These are phyloP conservation scores for Xylaria grammica DNA, from an alignment of 495 filamentous ascomycete genomes.

Conservation along the genomic window DNA sequence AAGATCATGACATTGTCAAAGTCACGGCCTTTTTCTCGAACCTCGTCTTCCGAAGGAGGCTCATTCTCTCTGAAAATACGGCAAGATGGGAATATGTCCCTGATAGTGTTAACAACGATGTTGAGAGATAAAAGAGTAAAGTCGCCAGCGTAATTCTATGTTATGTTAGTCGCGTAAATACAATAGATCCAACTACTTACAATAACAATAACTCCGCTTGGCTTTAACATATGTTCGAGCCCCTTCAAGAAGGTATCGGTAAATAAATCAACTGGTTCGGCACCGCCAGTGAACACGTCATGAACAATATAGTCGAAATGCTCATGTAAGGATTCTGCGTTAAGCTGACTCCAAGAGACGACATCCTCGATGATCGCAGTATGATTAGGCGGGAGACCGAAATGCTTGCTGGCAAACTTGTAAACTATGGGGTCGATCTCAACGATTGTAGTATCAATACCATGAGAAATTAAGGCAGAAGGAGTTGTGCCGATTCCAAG, in stretches of 20 bases:
- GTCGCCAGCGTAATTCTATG: conserved; percentile 95
- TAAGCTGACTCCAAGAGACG: conserved; percentile 69
- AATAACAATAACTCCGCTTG: conserved; percentile 86
- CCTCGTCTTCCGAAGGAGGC: conserved; percentile 48
- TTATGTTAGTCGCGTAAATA: conserved; percentile 14
- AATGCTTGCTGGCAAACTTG: conserved; percentile 80
- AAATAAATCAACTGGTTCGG: conserved; percentile 86
- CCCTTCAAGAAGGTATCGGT: conserved; percentile 79
- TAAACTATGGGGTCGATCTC: conserved; percentile 93
- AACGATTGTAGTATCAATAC: conserved; percentile 88
- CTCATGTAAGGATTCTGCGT: conserved; percentile 41
- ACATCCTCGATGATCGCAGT: conserved; percentile 83
- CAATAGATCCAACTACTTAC: conserved; percentile 54
- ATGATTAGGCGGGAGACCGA: conserved; percentile 78
- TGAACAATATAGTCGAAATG: conserved; percentile 92
- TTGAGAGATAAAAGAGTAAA: conserved; percentile 72
- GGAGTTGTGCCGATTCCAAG: conserved; percentile 92
- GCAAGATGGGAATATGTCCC: conserved; percentile 74
- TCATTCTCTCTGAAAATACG: conserved; percentile 80
- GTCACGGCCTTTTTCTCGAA: conserved; percentile 57
- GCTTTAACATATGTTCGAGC: conserved; percentile 70
- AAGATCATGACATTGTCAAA: conserved; percentile 92
- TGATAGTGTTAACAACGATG: conserved; percentile 74
- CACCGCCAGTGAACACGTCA: conserved; percentile 98
- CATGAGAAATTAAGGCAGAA: conserved; percentile 81